A percentile compares a stretch with the other conserved stretches of the same genome.
phyloP scores from a whole-genome alignment of 208 protist genomes.

The Leishmania tarentolae region DNA sequence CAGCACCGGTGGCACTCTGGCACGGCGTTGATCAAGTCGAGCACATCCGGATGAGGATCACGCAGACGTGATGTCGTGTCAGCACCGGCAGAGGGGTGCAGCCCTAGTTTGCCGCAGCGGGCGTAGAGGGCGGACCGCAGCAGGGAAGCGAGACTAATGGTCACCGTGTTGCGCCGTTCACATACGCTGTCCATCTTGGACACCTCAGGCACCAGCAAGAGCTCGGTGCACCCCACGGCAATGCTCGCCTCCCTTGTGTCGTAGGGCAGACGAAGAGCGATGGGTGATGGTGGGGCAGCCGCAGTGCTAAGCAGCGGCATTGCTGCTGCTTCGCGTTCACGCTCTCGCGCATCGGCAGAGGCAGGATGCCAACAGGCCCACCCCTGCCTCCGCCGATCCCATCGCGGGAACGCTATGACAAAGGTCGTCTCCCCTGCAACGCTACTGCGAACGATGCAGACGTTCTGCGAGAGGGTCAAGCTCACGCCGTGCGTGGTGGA shows the following conservation, averaged over 20 bases:
- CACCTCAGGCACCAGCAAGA: constrained; percentile 60
- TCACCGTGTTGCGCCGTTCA: constrained; percentile 21
- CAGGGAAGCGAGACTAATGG: constrained; percentile 34
- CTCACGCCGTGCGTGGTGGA: constrained; percentile 43
- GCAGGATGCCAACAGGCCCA: constrained; percentile 58
- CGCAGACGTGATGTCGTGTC: neutral
- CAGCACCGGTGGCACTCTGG: constrained; percentile 36
- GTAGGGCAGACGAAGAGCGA: constrained; percentile 73
- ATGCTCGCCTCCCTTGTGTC: constrained; percentile 54
- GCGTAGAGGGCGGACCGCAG: constrained; percentile 53
- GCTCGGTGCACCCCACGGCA: constrained; percentile 52
- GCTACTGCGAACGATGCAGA: constrained; percentile 63
- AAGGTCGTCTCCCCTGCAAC: constrained; percentile 35
- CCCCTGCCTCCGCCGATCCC: constrained; percentile 40
- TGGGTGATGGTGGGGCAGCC: constrained; percentile 44
- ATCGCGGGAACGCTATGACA: constrained; percentile 67
- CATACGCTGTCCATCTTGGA: neutral
- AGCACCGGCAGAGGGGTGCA: constrained; percentile 3
- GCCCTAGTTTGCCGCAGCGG: constrained; percentile 22
- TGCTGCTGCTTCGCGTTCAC: constrained; percentile 24
- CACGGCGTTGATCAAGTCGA: constrained; percentile 32
- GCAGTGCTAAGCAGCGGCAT: constrained; percentile 43
- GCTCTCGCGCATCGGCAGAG: neutral
- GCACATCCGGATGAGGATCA: neutral
- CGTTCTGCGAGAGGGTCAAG: constrained; percentile 46